These are phyloP conservation scores for Botrytis tulipae DNA, from an alignment of 2,329 filamentous ascomycete genomes.

Conservation along the genomic window DNA sequence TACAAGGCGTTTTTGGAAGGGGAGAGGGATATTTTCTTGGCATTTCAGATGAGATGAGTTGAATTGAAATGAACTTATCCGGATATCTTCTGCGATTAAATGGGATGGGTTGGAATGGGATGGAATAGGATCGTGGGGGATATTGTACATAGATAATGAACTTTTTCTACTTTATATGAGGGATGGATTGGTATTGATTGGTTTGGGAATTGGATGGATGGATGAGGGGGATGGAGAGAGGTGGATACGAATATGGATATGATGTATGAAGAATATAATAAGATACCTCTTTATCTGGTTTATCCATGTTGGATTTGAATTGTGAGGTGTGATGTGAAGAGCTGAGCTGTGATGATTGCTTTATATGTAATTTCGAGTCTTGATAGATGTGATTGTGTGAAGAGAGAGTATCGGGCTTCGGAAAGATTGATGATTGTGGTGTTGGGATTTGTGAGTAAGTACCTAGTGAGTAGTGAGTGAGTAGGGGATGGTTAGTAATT, in stretches of 20 bases:
- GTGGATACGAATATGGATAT: background rate
- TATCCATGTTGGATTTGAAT: background rate
- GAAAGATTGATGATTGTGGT: too few species aligned
- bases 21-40: background rate
- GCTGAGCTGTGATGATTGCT: background rate
- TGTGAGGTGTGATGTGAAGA: background rate
- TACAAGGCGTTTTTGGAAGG: background rate
- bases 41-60: background rate
- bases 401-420: too few species aligned
- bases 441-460: background rate
- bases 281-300: background rate
- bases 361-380: background rate
- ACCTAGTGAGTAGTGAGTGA: background rate
- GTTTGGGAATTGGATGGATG: background rate
- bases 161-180: background rate
- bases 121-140: background rate
- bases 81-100: background rate
- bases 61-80: background rate
- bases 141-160: conserved; percentile 4
- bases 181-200: background rate
- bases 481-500: too few species aligned
- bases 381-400: too few species aligned
- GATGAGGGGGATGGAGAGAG: background rate
- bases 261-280: background rate
- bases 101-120: background rate